phyloP scores from a whole-genome alignment of 2,329 filamentous ascomycete species.

The Trichophaea hybrida region DNA sequence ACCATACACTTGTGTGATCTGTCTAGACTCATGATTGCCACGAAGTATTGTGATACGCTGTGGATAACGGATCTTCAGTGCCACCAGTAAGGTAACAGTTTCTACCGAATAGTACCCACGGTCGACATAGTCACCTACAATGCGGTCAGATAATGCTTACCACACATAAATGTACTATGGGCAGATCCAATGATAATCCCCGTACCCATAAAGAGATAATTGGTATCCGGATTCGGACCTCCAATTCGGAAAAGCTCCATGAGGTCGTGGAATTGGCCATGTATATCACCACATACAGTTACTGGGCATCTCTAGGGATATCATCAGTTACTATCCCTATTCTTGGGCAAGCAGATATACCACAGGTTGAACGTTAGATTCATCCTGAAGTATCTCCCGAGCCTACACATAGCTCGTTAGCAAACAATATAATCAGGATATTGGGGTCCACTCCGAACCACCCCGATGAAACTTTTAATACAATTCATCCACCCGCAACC shows the following conservation, averaged over 20 bases:
- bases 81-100: slow-evolving; percentile 90
- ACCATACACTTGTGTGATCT: slow-evolving; percentile 98
- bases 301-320: slow-evolving; percentile 77
- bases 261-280: slow-evolving; percentile 96
- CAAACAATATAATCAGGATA: slow-evolving; percentile 16
- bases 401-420: slow-evolving; percentile 42
- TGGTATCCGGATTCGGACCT: slow-evolving; percentile 93
- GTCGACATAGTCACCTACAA: slow-evolving; percentile 85
- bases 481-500: slow-evolving; percentile 3
- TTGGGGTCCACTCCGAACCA: not conserved
- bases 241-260: slow-evolving; percentile 99
- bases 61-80: slow-evolving; percentile 94
- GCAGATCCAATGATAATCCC: slow-evolving; percentile 26
- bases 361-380: slow-evolving; percentile 97
- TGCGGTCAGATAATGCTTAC: not conserved
- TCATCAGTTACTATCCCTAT: slow-evolving; percentile 20
- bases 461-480: not conserved
- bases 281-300: slow-evolving; percentile 96
- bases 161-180: not conserved
- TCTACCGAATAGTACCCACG: slow-evolving; percentile 98
- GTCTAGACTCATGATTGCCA: slow-evolving; percentile 95
- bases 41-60: slow-evolving; percentile 96
- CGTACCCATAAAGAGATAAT: slow-evolving; percentile 97
- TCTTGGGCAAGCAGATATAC: slow-evolving; percentile 41
- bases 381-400: slow-evolving; percentile 88